Percentiles rank a stretch among this genome's conserved stretches.
These are phyloP conservation scores for Sugiyamaella lignohabitans DNA, from an alignment of 805 yeast species.

Conservation along the genomic window DNA sequence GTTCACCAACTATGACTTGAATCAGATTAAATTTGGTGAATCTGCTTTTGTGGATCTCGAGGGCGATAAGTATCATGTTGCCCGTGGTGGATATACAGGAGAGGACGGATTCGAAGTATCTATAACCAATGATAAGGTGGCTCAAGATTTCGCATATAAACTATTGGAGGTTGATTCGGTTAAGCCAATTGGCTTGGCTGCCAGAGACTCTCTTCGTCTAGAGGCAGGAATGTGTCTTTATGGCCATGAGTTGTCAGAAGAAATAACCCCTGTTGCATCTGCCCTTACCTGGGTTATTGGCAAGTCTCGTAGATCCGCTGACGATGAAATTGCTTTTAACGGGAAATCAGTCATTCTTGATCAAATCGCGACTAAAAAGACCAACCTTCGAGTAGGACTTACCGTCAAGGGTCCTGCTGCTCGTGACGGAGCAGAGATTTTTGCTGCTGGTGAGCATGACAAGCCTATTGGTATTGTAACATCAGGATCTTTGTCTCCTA, in stretches of 20 bases:
- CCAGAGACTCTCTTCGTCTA: slow-evolving; percentile 88
- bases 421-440: slow-evolving; percentile 67
- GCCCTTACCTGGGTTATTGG: slow-evolving; percentile 86
- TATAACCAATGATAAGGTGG: slow-evolving; percentile 47
- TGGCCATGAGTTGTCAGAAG: slow-evolving; percentile 82
- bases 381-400: slow-evolving; percentile 65
- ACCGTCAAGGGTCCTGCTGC: slow-evolving; percentile 85
- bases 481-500: slow-evolving; percentile 63
- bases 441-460: slow-evolving; percentile 44
- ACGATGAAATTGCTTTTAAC: slow-evolving; percentile 47
- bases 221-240: slow-evolving; percentile 99
- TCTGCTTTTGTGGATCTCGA: slow-evolving; percentile 43
- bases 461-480: slow-evolving; percentile 54
- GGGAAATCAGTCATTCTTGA: slow-evolving; percentile 65
- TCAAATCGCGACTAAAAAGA: slow-evolving; percentile 62
- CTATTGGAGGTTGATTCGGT: slow-evolving; percentile 49
- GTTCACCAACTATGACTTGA: slow-evolving; percentile 53
- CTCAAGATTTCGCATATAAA: slow-evolving; percentile 55
- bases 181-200: slow-evolving; percentile 93
- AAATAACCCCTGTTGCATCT: slow-evolving; percentile 80
- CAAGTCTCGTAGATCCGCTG: slow-evolving; percentile 56
- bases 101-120: slow-evolving; percentile 97
- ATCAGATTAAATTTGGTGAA: slow-evolving; percentile 67
- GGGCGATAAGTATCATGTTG: slow-evolving; percentile 55
- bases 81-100: slow-evolving; percentile 96